These are phyloP conservation scores for Silybum marianum DNA, from an alignment of 129 eudicot genomes.

Conservation along the genomic window DNA sequence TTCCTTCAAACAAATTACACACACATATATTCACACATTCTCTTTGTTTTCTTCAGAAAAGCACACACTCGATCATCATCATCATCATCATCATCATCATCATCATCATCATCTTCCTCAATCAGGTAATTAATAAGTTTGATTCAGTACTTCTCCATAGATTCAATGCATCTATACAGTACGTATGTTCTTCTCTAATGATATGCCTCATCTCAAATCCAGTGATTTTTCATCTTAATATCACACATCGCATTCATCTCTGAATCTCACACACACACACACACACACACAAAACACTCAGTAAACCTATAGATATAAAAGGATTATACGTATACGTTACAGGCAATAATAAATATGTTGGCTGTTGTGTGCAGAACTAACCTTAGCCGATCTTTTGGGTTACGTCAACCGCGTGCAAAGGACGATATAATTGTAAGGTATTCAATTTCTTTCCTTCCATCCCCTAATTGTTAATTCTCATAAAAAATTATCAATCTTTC, in stretches of 20 bases:
- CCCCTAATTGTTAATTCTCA: conserved; percentile 14
- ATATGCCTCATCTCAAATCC: conserved; percentile 8
- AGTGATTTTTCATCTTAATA: conserved; percentile 9
- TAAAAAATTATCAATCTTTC: background rate
- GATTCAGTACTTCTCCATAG: background rate
- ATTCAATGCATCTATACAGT: conserved; percentile 1
- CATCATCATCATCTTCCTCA: conserved; percentile 1
- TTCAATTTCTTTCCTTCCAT: conserved; percentile 18
- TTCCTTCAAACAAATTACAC: conserved; percentile 20
- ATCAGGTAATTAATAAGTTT: conserved; percentile 19
- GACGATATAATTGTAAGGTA: conserved; percentile 34
- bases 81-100: background rate
- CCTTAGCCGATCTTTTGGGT: conserved; percentile 19
- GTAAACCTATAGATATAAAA: conserved; percentile 20
- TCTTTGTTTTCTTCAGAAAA: conserved; percentile 24
- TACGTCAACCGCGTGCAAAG: conserved; percentile 29
- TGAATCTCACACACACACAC: background rate
- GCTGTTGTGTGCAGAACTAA: conserved; percentile 37
- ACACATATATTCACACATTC: conserved; percentile 29
- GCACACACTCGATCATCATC: background rate
- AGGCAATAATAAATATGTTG: conserved; percentile 4
- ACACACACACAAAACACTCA: background rate
- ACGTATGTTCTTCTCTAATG: conserved; percentile 10
- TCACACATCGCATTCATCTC: no score
- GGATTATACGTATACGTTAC: conserved; percentile 9